phyloP scores from a whole-genome alignment of 164 flowering plant species.

The Taxillus chinensis region DNA sequence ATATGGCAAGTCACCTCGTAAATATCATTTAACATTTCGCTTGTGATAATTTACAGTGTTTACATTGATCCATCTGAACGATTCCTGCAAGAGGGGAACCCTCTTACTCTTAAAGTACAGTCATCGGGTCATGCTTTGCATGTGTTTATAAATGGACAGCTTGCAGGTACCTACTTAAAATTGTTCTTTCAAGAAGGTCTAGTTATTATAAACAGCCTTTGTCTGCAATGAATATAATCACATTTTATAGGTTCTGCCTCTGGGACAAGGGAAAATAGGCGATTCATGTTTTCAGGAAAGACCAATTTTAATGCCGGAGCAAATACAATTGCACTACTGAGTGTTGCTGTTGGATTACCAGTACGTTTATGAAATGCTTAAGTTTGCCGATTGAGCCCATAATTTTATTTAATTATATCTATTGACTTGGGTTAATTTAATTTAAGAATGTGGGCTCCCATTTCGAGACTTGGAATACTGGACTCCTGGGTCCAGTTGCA shows the following conservation, averaged over 20 bases:
- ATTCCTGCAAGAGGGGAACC: constrained; percentile 34
- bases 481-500: constrained; percentile 44
- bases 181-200: neutral
- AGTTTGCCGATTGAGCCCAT: too few relatives aligned
- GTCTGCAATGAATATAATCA: neutral
- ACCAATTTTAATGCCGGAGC: constrained; percentile 34
- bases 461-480: constrained; percentile 43
- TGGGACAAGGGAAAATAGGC: constrained; percentile 32
- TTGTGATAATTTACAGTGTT: constrained; percentile 18
- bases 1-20: neutral
- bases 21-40: neutral
- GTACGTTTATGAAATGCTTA: constrained; percentile 16
- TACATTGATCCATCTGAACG: constrained; percentile 35
- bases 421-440: constrained; percentile 1
- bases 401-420: too few relatives aligned
- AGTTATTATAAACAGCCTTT: neutral
- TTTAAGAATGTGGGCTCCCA: constrained; percentile 40
- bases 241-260: constrained; percentile 31
- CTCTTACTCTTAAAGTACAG: constrained; percentile 39
- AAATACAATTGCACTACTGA: constrained; percentile 37
- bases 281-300: constrained; percentile 29
- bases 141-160: constrained; percentile 35
- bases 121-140: constrained; percentile 48
- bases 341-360: constrained; percentile 42
- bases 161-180: constrained; percentile 22